Percentiles rank a stretch among this genome's conserved stretches.
phyloP scores from a whole-genome alignment of 306 rosid species.

The Prinsepia uniflora region DNA sequence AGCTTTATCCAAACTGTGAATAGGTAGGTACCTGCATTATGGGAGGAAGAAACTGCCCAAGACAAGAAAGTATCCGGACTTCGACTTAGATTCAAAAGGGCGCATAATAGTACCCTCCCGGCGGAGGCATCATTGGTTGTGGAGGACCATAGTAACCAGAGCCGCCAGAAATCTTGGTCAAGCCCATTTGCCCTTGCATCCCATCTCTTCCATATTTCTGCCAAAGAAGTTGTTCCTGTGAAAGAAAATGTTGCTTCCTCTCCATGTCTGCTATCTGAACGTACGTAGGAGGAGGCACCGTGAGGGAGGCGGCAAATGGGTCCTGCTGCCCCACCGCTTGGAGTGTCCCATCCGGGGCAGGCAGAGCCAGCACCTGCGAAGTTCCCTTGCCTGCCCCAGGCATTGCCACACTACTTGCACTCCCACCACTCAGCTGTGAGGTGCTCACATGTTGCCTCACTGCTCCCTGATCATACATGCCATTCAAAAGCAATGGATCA shows the following conservation, averaged over 20 bases:
- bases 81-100: slow-evolving; percentile 19
- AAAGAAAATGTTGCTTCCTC: slow-evolving; percentile 69
- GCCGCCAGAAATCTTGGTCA: slow-evolving; percentile 47
- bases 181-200: slow-evolving; percentile 73
- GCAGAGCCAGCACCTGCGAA: slow-evolving; percentile 60
- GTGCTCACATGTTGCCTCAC: slow-evolving; percentile 70
- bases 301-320: slow-evolving; percentile 74
- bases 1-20: slow-evolving; percentile 11
- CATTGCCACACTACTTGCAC: slow-evolving; percentile 74
- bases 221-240: slow-evolving; percentile 76
- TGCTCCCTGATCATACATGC: slow-evolving; percentile 88
- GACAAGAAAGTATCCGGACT: background rate
- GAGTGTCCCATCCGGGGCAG: slow-evolving; percentile 75
- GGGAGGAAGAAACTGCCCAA: background rate
- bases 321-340: slow-evolving; percentile 60
- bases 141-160: slow-evolving; percentile 38
- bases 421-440: slow-evolving; percentile 55
- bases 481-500: slow-evolving; percentile 67
- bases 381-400: slow-evolving; percentile 45
- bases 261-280: slow-evolving; percentile 89
- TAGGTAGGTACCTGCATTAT: slow-evolving; percentile 15
- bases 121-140: slow-evolving; percentile 56
- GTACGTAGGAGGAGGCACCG: slow-evolving; percentile 77
- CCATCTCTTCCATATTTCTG: slow-evolving; percentile 72
- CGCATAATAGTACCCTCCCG: slow-evolving; percentile 58